Evolutionary conservation across 140 eudicot genomes (phyloP).

Genomic region (Oenanthe javanica): DNA sequence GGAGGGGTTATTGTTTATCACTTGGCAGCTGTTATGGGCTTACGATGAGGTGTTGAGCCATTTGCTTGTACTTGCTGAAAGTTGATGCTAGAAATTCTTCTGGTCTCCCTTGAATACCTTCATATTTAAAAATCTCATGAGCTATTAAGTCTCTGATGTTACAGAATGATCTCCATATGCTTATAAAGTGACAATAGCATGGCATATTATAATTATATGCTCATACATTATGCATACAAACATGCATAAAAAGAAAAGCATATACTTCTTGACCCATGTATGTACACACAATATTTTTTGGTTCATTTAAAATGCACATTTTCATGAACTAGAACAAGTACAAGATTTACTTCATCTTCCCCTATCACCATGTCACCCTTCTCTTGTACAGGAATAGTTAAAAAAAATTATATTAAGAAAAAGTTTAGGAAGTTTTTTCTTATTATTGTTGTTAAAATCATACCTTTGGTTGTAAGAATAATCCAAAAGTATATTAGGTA

Average conservation of each 20-base stretch:
- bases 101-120: background rate
- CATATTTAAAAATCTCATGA: background rate
- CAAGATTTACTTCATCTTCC: background rate
- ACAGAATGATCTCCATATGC: background rate
- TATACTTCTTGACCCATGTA: background rate
- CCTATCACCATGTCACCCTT: background rate
- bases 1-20: background rate
- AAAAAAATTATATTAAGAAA: background rate
- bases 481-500: background rate
- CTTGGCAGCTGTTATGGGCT: constrained; percentile 3
- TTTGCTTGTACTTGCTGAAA: background rate
- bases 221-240: background rate
- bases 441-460: background rate
- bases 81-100: background rate
- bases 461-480: background rate
- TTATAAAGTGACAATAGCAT: background rate
- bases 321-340: background rate
- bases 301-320: background rate
- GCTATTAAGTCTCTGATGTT: background rate
- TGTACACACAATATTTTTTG: background rate
- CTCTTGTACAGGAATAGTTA: background rate
- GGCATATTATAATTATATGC: background rate
- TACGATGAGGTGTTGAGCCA: background rate
- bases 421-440: background rate
- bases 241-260: background rate